Conservation (phyloP, 2,329 filamentous ascomycete genomes). For the Erysiphe neolycopersici region DNA sequence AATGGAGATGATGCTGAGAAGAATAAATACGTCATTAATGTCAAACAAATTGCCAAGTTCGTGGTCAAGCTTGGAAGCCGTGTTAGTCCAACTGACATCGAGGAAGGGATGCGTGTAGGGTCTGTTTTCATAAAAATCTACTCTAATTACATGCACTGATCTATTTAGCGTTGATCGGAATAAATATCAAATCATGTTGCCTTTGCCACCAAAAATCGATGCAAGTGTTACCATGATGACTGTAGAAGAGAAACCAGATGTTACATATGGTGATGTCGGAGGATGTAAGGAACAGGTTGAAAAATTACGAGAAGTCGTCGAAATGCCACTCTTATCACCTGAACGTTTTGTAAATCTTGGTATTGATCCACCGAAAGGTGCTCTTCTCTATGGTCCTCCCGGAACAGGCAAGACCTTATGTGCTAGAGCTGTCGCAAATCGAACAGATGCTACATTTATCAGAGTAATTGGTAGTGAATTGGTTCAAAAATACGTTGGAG, state of each 20-base stretch:
- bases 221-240: conserved; percentile 97
- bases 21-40: conserved; percentile 99
- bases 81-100: conserved; percentile 94
- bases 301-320: conserved; percentile 92
- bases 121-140: conserved; percentile 14
- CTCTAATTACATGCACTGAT: conserved; percentile 3
- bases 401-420: conserved; percentile 94
- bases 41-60: conserved; percentile 99
- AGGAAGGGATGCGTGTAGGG: conserved; percentile 96
- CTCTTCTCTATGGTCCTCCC: conserved; percentile 83
- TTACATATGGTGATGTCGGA: conserved; percentile 93
- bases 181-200: conserved; percentile 97
- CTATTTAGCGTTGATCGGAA: conserved; percentile 55
- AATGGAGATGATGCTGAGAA: conserved; percentile 91
- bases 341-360: conserved; percentile 97
- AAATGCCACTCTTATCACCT: conserved; percentile 89
- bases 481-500: conserved; percentile 94
- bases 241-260: conserved; percentile 87
- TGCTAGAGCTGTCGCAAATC: conserved; percentile 95
- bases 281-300: conserved; percentile 99
- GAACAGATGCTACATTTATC: conserved; percentile 93
- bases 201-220: conserved; percentile 92
- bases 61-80: conserved; percentile 93
- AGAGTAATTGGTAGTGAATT: conserved; percentile 96
- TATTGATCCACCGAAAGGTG: conserved; percentile 90